Evolutionary conservation across 2,329 filamentous ascomycete genomes (phyloP).

Genomic region (Aplosporella prunicola): DNA sequence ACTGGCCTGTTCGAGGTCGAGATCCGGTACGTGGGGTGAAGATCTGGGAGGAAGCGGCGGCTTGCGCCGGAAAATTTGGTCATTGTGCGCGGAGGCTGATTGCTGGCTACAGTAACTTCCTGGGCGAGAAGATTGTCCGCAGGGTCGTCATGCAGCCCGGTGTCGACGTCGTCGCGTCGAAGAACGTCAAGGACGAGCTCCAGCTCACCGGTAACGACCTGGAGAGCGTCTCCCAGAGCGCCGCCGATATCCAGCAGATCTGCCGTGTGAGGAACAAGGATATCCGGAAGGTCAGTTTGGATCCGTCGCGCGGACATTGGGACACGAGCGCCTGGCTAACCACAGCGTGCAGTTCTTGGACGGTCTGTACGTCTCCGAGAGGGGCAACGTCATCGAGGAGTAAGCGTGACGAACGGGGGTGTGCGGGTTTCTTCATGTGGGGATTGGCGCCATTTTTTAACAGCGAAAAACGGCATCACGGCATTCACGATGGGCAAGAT

Average conservation of each 20-base stretch:
- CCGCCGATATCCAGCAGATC: constrained; percentile 98
- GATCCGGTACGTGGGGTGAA: constrained; percentile 79
- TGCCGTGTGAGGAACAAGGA: constrained; percentile 99
- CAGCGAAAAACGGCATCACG: constrained; percentile 12
- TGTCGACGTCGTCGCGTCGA: constrained; percentile 82
- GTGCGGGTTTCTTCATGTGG: constrained; percentile 11
- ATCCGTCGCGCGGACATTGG: constrained; percentile 4
- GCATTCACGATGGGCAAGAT: constrained; percentile 11
- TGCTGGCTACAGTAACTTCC: constrained; percentile 60
- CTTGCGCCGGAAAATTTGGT: neutral
- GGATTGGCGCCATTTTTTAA: constrained; percentile 11
- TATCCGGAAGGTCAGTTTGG: constrained; percentile 88
- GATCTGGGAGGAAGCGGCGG: neutral
- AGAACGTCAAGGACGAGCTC: constrained; percentile 96
- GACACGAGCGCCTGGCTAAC: neutral
- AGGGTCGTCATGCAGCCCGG: constrained; percentile 79
- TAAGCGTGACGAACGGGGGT: constrained; percentile 17
- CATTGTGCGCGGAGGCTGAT: constrained; percentile 5
- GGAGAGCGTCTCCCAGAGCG: constrained; percentile 94
- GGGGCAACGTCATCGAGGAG: constrained; percentile 81
- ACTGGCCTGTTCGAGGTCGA: constrained; percentile 83
- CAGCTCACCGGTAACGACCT: constrained; percentile 87
- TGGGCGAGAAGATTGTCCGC: constrained; percentile 99
- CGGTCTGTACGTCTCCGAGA: constrained; percentile 99
- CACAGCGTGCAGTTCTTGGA: constrained; percentile 72